A percentile compares a stretch with the other conserved stretches of the same genome.
Evolutionary conservation across 1,284 basidiomycete genomes (phyloP).

Genomic region (Papiliotrema fonsecae): DNA sequence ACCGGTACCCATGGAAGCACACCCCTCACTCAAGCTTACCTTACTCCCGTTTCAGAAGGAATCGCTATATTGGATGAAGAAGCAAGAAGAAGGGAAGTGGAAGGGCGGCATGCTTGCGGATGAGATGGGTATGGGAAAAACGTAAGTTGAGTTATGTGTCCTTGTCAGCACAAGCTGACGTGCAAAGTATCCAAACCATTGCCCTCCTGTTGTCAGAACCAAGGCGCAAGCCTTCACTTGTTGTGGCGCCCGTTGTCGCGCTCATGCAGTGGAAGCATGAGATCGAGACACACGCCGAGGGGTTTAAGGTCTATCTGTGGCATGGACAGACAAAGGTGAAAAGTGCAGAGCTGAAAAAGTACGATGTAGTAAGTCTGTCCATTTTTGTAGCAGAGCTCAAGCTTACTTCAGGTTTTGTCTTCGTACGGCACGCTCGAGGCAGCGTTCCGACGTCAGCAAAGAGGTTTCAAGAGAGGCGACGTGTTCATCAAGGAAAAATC

Average conservation of each 20-base stretch:
- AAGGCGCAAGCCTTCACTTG: constrained; percentile 72
- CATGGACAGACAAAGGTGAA: constrained; percentile 65
- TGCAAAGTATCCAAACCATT: constrained; percentile 85
- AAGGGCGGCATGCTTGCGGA: constrained; percentile 87
- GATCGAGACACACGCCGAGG: constrained; percentile 73
- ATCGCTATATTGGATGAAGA: constrained; percentile 90
- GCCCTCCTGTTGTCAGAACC: constrained; percentile 69
- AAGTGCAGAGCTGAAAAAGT: constrained; percentile 68
- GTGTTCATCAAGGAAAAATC: constrained; percentile 84
- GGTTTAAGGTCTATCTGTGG: constrained; percentile 78
- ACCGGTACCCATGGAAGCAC: constrained; percentile 72
- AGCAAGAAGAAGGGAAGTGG: constrained; percentile 87
- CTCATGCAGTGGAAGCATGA: constrained; percentile 99
- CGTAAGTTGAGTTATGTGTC: constrained; percentile 22
- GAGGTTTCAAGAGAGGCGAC: constrained; percentile 83
- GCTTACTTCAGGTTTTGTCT: constrained; percentile 33
- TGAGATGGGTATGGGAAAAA: constrained; percentile 82
- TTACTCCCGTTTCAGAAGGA: constrained; percentile 76
- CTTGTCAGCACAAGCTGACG: background rate
- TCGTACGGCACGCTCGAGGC: constrained; percentile 82
- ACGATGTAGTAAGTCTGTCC: constrained; percentile 67
- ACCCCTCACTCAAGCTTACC: constrained; percentile 65
- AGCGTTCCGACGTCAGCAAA: constrained; percentile 86
- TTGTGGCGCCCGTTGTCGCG: constrained; percentile 94
- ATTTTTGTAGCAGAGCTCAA: constrained; percentile 21